Base-by-base conservation (phyloP, 1,139 yeast species). In the Candida pseudoviswanathii region DNA sequence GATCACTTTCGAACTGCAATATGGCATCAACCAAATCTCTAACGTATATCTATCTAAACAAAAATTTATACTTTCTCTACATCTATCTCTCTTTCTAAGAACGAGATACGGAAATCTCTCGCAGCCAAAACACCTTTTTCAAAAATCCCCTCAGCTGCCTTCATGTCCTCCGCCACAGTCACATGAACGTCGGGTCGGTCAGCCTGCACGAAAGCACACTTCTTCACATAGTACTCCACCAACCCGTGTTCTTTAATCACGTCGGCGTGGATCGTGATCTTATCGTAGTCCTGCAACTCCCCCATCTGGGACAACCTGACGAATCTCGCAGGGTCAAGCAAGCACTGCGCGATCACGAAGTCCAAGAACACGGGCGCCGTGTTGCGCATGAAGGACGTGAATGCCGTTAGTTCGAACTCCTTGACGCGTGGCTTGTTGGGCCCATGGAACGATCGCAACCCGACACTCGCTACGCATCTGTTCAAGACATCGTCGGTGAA, bases 171-270 rank as follows among this genome's bases (percentile, higher is more conserved):
- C 22, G 9, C 58, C 45, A 43, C 61, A 52, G 43, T 40, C 57
- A 62, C 54, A 51, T 59, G 56, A 55, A 46, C 58, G 51, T 58
- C 71, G 37, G 57, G 65, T 25, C 65, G 61, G 1, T 54, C 59
- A 1, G 67, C 53, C 42, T 61, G 67, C 1, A 29, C 49, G 52
- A 77, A 84, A 0, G 77, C 75, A 53, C 79, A 72, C 33, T 66
- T 67, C 2, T 64, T 57, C 0, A 58, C 59, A 57, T 84, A 84
- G 58, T 75, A 82, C 1, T 62, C 66, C 1, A 69, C 76, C 43
- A 84, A 62, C 0, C 72, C 60, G 60, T 84, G 89, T 50, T 81
- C 83, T 16, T 63, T 66, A 25, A 84, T 76, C 10, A 77, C 82
- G 29, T 72, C 70, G 0, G 78, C 79, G 49, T 71, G 62, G 1